Evolutionary conservation across 1,284 basidiomycete genomes (phyloP).

Genomic region (Malassezia sp.): DNA sequence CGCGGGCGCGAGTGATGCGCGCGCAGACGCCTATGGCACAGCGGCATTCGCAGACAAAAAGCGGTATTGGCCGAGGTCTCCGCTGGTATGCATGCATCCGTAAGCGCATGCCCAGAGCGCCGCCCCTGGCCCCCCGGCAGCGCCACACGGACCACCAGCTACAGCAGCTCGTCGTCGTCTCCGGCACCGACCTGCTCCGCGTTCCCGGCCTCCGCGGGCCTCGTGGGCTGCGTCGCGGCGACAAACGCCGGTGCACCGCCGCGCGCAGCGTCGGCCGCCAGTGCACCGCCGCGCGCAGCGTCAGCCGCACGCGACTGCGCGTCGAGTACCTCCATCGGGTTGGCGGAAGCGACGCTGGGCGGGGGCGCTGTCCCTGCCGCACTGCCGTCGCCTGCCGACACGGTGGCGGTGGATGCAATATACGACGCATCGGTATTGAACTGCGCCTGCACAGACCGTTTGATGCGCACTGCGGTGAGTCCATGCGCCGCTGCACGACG

Average conservation of each 20-base stretch:
- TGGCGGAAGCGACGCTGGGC: slow-evolving; percentile 46
- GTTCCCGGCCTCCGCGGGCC: slow-evolving; percentile 48
- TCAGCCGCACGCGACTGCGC: slow-evolving; percentile 20
- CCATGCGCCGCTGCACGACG: background rate
- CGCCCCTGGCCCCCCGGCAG: too few relatives aligned
- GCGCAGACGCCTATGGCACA: too few relatives aligned
- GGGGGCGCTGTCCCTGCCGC: slow-evolving; percentile 34
- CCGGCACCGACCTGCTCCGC: slow-evolving; percentile 30
- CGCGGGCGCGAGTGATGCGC: too few relatives aligned
- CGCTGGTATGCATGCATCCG: too few relatives aligned
- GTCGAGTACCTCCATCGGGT: slow-evolving; percentile 53
- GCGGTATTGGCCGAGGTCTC: too few relatives aligned
- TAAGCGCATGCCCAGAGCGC: too few relatives aligned
- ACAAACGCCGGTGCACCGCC: slow-evolving; percentile 52
- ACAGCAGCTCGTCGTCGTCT: slow-evolving; percentile 44
- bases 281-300: too few relatives aligned
- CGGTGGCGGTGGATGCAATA: slow-evolving; percentile 52
- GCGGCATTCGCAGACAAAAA: too few relatives aligned
- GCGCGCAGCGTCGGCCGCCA: background rate
- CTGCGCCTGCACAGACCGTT: slow-evolving; percentile 90
- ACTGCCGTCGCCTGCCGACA: slow-evolving; percentile 34
- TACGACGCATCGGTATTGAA: slow-evolving; percentile 99
- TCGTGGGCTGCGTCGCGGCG: slow-evolving; percentile 59
- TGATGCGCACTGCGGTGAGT: slow-evolving; percentile 73
- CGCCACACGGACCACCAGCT: too few relatives aligned